Base-by-base conservation (phyloP, 2,329 filamentous ascomycete genomes). In the Colletotrichum melonis region DNA sequence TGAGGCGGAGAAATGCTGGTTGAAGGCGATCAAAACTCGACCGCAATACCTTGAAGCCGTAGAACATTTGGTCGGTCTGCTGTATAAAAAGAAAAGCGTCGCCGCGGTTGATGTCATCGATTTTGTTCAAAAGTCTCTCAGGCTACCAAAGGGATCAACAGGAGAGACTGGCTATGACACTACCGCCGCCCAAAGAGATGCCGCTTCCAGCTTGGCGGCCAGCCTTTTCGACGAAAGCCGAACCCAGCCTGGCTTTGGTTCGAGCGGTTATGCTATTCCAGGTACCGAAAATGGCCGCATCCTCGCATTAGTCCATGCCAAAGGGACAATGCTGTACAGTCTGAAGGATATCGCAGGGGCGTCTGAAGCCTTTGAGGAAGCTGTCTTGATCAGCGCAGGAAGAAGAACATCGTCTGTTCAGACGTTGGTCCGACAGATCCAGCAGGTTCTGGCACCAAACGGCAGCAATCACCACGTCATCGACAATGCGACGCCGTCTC, bases 291-390 rank as follows among this genome's bases (percentile, higher is more conserved):
- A 98, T 80, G 97, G 96, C 9, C 91, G 97, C 73, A 95, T 99
- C 78, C 88, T 99, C 57, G 94, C 95, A n/a, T 88, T 99, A 19
- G 92, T 98, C 54, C 97, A 99, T 83, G 95, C 96, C 24, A 99
- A 98, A 82, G 97, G 96, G n/a, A 98, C 98, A 75, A 97, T 98
- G 93, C 88, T 98, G 1, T 99, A 99, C 82, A 92, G 94, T 30
- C 85, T 97, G 35, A 96, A 96, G 58, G 93, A 98, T 76, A 93
- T 97, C 75, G 87, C 88, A 52, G 90, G 88, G 54, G 97, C 97
- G 55, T 95, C 96, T 1, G 90, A 92, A 77, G 95, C 97, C 4
- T 99, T 99, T 77, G 97, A 99, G 81, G 95, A 98, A 81, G 96
- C 95, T 0, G 95, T 99, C 4, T 84, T 98, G 66, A 96, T 99